Evolutionary conservation across 2,329 filamentous ascomycete species (phyloP), one percentile per base, ranked within the genome.

Genomic region (Apiospora saccharicola): DNA sequence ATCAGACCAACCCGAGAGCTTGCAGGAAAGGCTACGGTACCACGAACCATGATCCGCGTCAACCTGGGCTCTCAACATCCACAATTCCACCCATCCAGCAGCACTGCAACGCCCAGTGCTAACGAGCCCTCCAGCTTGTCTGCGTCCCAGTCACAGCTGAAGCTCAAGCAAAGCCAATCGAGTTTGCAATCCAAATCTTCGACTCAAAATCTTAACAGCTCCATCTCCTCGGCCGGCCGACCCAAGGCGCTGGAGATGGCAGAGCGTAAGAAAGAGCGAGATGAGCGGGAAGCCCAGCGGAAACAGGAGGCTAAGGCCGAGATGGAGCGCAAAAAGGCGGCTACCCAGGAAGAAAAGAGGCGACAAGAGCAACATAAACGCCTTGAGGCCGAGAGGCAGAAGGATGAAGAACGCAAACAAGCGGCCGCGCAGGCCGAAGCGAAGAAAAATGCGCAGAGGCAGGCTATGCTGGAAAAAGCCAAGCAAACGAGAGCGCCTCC

Each of bases 241-340:
- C 89, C 91, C 0, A 94, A 93, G 79, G 92, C 93, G 1, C 85
- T 95, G 30, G 90, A 95, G 71, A 86, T 93, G 68, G 94, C 92
- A 2, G 93, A 94, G 51, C 92, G 91, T 78, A 95, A 95, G 82
- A 96, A 93, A 79, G 94, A 97, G 80, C 92, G 91, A 80, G 95
- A 97, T 77, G 94, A 97, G 79, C 90, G 91, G 68, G 93, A 95
- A 75, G 90, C 90, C 19, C 91, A 95, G 77, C 90, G 92, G 69
- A 96, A 94, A 78, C 91, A 92, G 12, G 93, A 97, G 26, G 91
- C 92, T 49, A 98, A 97, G 82, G 89, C 91, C 22, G 94, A 97
- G 77, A 85, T 93, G 46, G 94, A 97, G 79, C 91, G 93, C 68
- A 94, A 95, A 83, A 89, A 93, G 73, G 89, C 90, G 68, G 90